Base-by-base conservation (phyloP, 75 land plant species). In the Cryptomeria japonica region DNA sequence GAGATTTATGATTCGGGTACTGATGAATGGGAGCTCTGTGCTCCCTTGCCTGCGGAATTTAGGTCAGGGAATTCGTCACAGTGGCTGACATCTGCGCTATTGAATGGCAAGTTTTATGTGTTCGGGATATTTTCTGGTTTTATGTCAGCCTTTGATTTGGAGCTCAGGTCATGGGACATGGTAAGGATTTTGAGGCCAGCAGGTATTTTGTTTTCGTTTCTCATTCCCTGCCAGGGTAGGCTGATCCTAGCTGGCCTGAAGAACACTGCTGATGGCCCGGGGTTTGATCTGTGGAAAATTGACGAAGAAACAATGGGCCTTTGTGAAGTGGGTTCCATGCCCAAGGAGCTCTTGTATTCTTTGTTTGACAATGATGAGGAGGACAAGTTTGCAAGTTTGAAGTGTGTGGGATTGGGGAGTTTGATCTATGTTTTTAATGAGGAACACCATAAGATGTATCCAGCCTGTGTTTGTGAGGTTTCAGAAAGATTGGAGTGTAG, bases 171-270 rank as follows among this genome's bases (percentile, higher is more conserved):
- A 9, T 96, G 97, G 97, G 88, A 90, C 84, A 61, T 49, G 25
- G 94, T 93, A 9, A 73, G 72, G 86, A 87, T 87, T 4, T 89
- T 96, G 51, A 87, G 89, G 41, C 96, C 94, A 25, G 89, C 93
- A 2, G 97, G 93, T 28, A 88, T 91, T 11, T 28, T 75, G 41
- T 90, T 91, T 82, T 89, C 94, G 10, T 94, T 90, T 87, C 84
- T 96, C 79, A 32, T 93, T 68, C 70, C 92, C 4, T 88, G 91
- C 72, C 84, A 75, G 42, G 87, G 89, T 46, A 14, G 31, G 58
- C 94, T 95, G 7, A 77, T 95, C 7, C 86, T 95, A 14, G 95
- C 95, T 12, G 95, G 96, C 16, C 49, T 95, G 31, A 90, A 95
- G 85, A 84, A 84, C 39, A 77, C 72, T 34, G 14, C 70, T 0